Conservation (phyloP, 208 protist species). For the Herpetomonas muscarum region DNA sequence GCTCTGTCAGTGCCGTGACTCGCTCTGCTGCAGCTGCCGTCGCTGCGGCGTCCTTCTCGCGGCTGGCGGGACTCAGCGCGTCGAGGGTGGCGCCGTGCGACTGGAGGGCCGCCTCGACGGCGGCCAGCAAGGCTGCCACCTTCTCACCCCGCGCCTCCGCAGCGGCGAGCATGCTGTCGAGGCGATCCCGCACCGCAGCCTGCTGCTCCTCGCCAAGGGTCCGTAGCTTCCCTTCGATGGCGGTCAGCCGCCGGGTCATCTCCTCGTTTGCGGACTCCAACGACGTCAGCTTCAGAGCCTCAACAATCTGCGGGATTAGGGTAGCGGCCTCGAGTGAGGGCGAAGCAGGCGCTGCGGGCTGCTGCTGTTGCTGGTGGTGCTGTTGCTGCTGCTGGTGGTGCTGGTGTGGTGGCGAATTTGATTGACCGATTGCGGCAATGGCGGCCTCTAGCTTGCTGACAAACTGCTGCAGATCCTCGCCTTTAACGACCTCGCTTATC, state of each 20-base stretch:
- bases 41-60: not conserved
- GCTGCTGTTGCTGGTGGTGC: not conserved
- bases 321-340: too few species aligned
- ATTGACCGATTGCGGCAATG: not conserved
- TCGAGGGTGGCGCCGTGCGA: conserved; percentile 18
- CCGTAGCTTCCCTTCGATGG: conserved; percentile 7
- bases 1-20: conserved; percentile 4
- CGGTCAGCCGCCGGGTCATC: conserved; percentile 11
- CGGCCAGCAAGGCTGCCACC: conserved; percentile 7
- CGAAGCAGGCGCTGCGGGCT: not conserved
- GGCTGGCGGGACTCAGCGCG: conserved; percentile 11
- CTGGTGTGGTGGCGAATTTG: too few species aligned
- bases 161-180: not conserved
- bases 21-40: not conserved
- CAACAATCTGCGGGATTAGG: not conserved
- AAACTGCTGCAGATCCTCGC: not conserved
- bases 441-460: not conserved
- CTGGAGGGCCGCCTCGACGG: conserved; percentile 16
- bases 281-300: conserved; percentile 5
- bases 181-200: conserved; percentile 5
- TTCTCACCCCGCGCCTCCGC: conserved; percentile 11
- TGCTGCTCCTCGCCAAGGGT: conserved; percentile 7
- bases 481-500: not conserved
- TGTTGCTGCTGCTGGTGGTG: not conserved
- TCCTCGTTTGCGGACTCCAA: conserved; percentile 4